Evolutionary conservation across 495 filamentous ascomycete genomes (phyloP), one percentile per base, ranked within the genome.

Genomic region (Neurospora intermedia): DNA sequence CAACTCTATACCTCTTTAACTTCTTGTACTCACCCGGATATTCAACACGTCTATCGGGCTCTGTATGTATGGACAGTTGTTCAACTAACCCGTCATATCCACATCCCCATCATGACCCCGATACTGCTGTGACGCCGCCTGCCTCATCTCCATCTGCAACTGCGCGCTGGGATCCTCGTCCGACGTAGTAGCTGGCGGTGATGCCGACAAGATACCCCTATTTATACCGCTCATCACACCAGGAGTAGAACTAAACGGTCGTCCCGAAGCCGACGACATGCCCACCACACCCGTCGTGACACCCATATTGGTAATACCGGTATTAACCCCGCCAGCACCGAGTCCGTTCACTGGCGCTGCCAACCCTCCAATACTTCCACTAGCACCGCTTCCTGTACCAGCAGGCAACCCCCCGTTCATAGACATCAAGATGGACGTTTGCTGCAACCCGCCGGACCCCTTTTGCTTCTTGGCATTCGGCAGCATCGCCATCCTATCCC

Each of bases 71-170:
- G 6, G 15, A 66, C 5, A 27, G 11, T 27, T 9, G 46, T 39
- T 39, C 2, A n/a, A 2, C 71, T 83, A 86, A 46, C 81, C 88
- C 35, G 84, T 81, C 88, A 90, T 89, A 48, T 89, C 83, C 18
- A 91, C 87, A 77, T 92, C 91, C 27, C 78, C 78, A 76, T 86
- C 84, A 1, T 70, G 38, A 27, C n/a, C 35, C 41, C 73, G 73
- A 27, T 71, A 76, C 3, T 74, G 70, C 54, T 77, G 75, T 18
- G 54, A 66, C 27, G 54, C 54, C 66, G 81, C 82, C 77, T 82
- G 78, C 38, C 85, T 80, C 76, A 87, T 87, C 78, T 85, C 85
- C 75, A 80, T 72, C 77, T 80, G 81, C 43, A 86, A 75, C 79
- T 86, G 85, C 6, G 82, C 80, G 74, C 74, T 81, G 8, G 85